Evolutionary conservation across 495 filamentous ascomycete genomes (phyloP).

Genomic region (Hypomontagnella monticulosa): DNA sequence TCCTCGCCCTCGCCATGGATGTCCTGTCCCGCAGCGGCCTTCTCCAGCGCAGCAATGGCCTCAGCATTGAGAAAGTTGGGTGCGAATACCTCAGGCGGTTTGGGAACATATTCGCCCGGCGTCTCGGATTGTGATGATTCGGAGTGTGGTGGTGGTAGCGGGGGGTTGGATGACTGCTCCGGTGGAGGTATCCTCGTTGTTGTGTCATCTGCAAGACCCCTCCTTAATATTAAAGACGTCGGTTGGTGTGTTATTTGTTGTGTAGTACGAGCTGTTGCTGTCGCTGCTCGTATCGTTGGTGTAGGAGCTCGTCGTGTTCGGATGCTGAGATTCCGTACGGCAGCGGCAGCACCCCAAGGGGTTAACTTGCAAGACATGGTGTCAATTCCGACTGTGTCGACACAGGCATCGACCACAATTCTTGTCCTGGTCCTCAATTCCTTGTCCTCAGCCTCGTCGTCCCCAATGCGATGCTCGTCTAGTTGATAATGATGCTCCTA

Average conservation of each 20-base stretch:
- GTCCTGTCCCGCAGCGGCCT: constrained; percentile 30
- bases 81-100: constrained; percentile 37
- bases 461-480: constrained; percentile 17
- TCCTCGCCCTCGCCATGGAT: constrained; percentile 35
- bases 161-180: constrained; percentile 1
- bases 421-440: constrained; percentile 13
- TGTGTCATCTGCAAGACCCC: constrained; percentile 35
- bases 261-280: constrained; percentile 3
- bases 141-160: constrained; percentile 12
- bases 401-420: constrained; percentile 15
- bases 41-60: constrained; percentile 50
- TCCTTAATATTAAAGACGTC: constrained; percentile 23
- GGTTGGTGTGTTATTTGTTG: constrained; percentile 5
- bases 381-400: constrained; percentile 16
- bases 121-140: constrained; percentile 6
- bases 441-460: constrained; percentile 11
- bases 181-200: constrained; percentile 19
- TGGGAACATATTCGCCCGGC: constrained; percentile 18
- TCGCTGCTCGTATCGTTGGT: constrained; percentile 9
- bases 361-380: constrained; percentile 63
- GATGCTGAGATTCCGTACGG: constrained; percentile 56
- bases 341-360: constrained; percentile 52
- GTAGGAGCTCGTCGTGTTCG: constrained; percentile 50
- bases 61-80: constrained; percentile 48
- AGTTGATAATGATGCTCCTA: constrained; percentile 4